Evolutionary conservation across 257 asterid species (phyloP), one percentile per base, ranked within the genome.

Genomic region (Fraxinus americana): DNA sequence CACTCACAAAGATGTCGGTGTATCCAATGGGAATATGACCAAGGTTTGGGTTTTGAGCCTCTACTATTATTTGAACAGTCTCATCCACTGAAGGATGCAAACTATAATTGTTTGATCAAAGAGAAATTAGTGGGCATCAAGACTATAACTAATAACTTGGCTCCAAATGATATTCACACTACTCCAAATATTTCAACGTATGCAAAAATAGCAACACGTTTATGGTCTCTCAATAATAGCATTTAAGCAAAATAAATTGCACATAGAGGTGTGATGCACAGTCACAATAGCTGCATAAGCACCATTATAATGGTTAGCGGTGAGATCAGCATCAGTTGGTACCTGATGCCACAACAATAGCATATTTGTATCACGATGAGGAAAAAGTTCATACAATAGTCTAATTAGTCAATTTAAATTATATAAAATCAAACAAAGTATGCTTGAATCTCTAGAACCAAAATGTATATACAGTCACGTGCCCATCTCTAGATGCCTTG

Each of bases 281-380:
- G 54, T 16, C 70, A 45, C 21, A 34, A 57, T 72, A 35, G 70
- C 29, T 71, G 76, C 75, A 36, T 65, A 13, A 67, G 38, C 43
- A 75, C 45, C 50, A 80, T 75, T 71, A 25, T 8, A 52, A 27
- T 25, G 27, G 35, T 2, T 5, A 14, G 19, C 32, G 23, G 21
- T 7, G 17, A 74, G 45, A 52, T 43, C 17, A 17, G 34, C 29
- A 32, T 41, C 0, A 21, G 34, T 81, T 17, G 63, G 23, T 52
- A 17, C 30, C 67, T 21, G 14, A 21, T 59, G 32, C 32, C 9
- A 7, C 11, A 7, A 5, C 12, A 57, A 57, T 57, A n/a, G 43
- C 48, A 7, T 39, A 77, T 73, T 57, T 74, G 43, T 70, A 45
- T 35, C 38, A 25, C 27, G 27, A 29, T 32, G 45, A 19, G 10